Percentiles rank a stretch among this genome's conserved stretches.
Conservation (phyloP, 129 eudicot species). For the Flaveria robusta region DNA sequence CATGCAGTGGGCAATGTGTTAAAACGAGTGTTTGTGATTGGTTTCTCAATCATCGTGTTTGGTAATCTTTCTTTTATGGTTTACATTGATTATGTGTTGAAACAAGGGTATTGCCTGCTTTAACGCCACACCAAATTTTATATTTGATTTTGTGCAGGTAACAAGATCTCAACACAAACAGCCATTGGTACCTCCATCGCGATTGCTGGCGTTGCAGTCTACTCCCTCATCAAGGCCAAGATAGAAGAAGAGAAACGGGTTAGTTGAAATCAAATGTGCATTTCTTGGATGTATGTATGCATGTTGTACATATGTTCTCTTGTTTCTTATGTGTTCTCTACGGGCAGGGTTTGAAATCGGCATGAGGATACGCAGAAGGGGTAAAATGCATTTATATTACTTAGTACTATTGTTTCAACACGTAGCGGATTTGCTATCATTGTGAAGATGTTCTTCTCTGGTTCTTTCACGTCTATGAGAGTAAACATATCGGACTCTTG, state of each 20-base stretch:
- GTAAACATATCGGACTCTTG: slow-evolving; percentile 41
- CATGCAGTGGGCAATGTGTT: slow-evolving; percentile 97
- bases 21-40: slow-evolving; percentile 96
- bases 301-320: neutral
- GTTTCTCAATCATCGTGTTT: slow-evolving; percentile 82
- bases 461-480: slow-evolving; percentile 40
- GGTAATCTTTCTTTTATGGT: slow-evolving; percentile 46
- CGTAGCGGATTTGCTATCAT: slow-evolving; percentile 34
- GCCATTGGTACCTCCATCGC: slow-evolving; percentile 92
- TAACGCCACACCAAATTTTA: neutral
- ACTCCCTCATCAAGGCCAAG: slow-evolving; percentile 88
- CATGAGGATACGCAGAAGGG: slow-evolving; percentile 35
- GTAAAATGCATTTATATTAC: slow-evolving; percentile 30
- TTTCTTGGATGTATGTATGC: neutral
- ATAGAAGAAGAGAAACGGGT: slow-evolving; percentile 97
- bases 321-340: neutral
- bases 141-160: slow-evolving; percentile 52
- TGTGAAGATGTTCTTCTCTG: slow-evolving; percentile 45
- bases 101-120: neutral
- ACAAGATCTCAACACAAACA: slow-evolving; percentile 91
- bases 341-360: slow-evolving; percentile 60
- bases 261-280: slow-evolving; percentile 18
- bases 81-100: neutral
- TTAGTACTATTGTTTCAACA: slow-evolving; percentile 26
- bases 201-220: slow-evolving; percentile 92